Base-by-base conservation (phyloP, 2,329 filamentous ascomycete genomes). In the Aspergillus puulaauensis region DNA sequence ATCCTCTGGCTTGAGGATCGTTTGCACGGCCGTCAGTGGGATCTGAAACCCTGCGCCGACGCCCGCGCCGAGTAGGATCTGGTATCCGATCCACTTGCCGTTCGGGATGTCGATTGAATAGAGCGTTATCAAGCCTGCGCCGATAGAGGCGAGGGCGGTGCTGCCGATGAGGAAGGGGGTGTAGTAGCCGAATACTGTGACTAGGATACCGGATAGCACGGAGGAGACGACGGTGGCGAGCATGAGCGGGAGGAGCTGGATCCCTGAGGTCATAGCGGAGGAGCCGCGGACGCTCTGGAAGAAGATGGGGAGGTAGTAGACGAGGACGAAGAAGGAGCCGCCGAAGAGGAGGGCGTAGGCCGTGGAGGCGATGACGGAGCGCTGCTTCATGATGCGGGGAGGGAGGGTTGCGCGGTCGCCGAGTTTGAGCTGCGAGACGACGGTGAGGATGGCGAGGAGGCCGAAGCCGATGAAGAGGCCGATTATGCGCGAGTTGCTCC, bases 401-500 rank as follows among this genome's bases (percentile, higher is more conserved):
- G 59, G 59, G 14, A 58, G 45, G 2, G 54, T 56, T 8, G 59
- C 59, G 24, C 54, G 45, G 9, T 61, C 59, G 23, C 56, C 59
- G 9, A 55, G 44, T 21, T 55, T 41, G 31, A 56, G 14, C 19
- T 61, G 51, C 5, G 52, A 56, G 27, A 43, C 15, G 21, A 54
- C 24, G 5, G 52, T 54, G 24, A 51, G n/a, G 19, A 59, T 27
- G 1, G 47, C 43, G 6, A 65, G 47, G 11, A 64, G 7, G 9
- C 62, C 52, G 31, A 67, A 68, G 1, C 56, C 59, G 52, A 69
- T 50, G 15, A 75, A 68, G 69, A 84, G 77, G 27, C 75, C 66
- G 1, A 67, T 80, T 21, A 5, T 77, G 71, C 69, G 74, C 2
- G 45, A 47, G 50, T 37, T 77, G 58, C 66, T 73, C 83, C 83